phyloP scores from a whole-genome alignment of 768 basidiomycete species.

The Boletus rubropictus region DNA sequence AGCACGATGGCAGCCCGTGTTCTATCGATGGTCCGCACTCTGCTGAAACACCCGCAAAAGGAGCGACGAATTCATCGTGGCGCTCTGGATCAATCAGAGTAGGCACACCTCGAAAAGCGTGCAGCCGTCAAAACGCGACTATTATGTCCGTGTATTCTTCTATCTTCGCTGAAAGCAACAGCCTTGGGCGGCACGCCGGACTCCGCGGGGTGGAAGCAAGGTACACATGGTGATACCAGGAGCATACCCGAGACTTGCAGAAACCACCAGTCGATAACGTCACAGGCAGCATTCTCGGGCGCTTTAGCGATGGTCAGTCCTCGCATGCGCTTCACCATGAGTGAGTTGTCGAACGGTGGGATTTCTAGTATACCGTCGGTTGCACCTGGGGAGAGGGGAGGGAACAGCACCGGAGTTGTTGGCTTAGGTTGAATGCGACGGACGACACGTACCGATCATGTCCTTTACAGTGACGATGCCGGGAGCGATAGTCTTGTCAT shows the following conservation, averaged over 20 bases:
- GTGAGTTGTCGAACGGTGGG: constrained; percentile 3
- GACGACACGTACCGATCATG: constrained; percentile 12
- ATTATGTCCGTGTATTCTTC: constrained; percentile 4
- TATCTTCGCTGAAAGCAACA: background rate
- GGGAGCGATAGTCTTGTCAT: constrained; percentile 6
- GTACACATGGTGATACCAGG: too few relatives aligned
- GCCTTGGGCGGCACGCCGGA: background rate
- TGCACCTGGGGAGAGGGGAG: too few relatives aligned
- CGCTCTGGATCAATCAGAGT: constrained; percentile 2
- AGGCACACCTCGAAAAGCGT: constrained; percentile 1
- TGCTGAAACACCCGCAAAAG: constrained; percentile 8
- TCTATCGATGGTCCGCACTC: background rate
- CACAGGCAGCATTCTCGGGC: constrained; percentile 10
- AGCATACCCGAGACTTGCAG: constrained; percentile 3
- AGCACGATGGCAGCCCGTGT: constrained; percentile 4
- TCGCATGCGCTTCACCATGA: constrained; percentile 4
- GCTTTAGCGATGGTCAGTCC: background rate
- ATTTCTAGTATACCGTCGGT: background rate
- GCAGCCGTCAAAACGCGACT: constrained; percentile 6
- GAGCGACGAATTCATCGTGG: constrained; percentile 5
- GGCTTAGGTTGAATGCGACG: background rate
- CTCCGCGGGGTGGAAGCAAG: too few relatives aligned
- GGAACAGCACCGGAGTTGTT: too few relatives aligned
- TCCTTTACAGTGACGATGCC: constrained; percentile 5
- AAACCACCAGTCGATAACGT: constrained; percentile 5